Base-by-base conservation (phyloP, 2,329 filamentous ascomycete genomes). In the Colletotrichum spaethianum region DNA sequence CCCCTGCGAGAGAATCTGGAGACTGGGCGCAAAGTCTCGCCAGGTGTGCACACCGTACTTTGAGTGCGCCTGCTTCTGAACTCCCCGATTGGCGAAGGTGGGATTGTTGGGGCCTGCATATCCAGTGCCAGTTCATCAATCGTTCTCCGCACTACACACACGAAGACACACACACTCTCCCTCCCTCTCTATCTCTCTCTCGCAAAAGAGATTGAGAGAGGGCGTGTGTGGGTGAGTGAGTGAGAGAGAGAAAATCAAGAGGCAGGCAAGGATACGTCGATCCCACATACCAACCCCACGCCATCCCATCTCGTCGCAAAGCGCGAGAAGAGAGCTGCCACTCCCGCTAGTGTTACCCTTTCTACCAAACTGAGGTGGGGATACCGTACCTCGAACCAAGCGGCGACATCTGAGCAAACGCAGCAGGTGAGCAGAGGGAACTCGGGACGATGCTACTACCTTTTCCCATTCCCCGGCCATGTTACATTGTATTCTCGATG, bases 1-100 rank as follows among this genome's bases (percentile, higher is more conserved):
- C 60, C 70, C 65, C 44, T 72, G 70, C 65, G 53, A 72, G 38
- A 33, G 60, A 40, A 55, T 64, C 65, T 72, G 59, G 59, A 69
- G 65, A 62, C 65, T 72, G 69, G 65, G 59, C 59, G 52, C 65
- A 72, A 63, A 72, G 53, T 72, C 70, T 72, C 60, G 65, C 52
- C 64, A 72, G 65, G 52, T 69, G 59, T 70, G 67, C 70, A 73
- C 70, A 73, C 70, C 70, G 70, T 73, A 71, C 61, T 73, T 66
- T 66, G 67, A 57, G 61, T 67, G 55, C 57, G 67, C 36, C 36
- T 57, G 50, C 67, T 56, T 62, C 26, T 66, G 53, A 73, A 73
- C 52, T 66, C 67, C 70, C 70, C 70, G 67, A 73, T 73, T 73
- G 70, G 70, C 61, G 56, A 73, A 52, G 33, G 55, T 48, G 20